Percentiles rank a stretch among this genome's conserved stretches.
phyloP scores from a whole-genome alignment of 2,329 filamentous ascomycete species.

The Exophiala calicioides region DNA sequence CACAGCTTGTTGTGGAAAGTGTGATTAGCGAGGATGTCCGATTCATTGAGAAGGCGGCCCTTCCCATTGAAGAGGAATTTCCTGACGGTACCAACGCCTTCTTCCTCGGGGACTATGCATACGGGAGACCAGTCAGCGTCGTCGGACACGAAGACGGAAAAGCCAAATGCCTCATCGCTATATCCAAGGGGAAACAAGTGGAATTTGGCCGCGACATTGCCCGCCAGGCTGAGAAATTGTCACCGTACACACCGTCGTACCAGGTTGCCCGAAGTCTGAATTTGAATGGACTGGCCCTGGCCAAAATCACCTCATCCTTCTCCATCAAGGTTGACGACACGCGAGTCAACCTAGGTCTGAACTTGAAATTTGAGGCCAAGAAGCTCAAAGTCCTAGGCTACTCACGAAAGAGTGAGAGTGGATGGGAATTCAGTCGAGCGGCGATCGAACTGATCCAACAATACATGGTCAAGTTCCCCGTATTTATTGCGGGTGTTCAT shows the following conservation, averaged over 20 bases:
- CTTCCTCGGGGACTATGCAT: constrained; percentile 91
- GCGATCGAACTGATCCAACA: constrained; percentile 77
- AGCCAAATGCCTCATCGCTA: constrained; percentile 75
- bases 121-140: constrained; percentile 85
- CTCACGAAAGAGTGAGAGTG: constrained; percentile 78
- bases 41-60: constrained; percentile 85
- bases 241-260: constrained; percentile 82
- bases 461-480: constrained; percentile 92
- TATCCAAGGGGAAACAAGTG: constrained; percentile 69
- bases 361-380: constrained; percentile 94
- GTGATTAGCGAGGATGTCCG: constrained; percentile 89
- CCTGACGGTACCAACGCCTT: constrained; percentile 80
- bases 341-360: constrained; percentile 86
- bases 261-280: constrained; percentile 80
- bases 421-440: constrained; percentile 93
- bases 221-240: constrained; percentile 65
- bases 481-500: constrained; percentile 89
- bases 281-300: constrained; percentile 82
- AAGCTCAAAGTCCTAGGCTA: constrained; percentile 96
- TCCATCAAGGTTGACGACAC: constrained; percentile 78
- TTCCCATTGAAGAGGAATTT: constrained; percentile 90
- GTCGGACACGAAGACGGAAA: constrained; percentile 72
- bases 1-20: constrained; percentile 85
- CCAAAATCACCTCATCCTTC: constrained; percentile 95
- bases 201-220: constrained; percentile 81